Base-by-base conservation (phyloP, 1,284 basidiomycete species). In the Microbotryomycetes sp. region DNA sequence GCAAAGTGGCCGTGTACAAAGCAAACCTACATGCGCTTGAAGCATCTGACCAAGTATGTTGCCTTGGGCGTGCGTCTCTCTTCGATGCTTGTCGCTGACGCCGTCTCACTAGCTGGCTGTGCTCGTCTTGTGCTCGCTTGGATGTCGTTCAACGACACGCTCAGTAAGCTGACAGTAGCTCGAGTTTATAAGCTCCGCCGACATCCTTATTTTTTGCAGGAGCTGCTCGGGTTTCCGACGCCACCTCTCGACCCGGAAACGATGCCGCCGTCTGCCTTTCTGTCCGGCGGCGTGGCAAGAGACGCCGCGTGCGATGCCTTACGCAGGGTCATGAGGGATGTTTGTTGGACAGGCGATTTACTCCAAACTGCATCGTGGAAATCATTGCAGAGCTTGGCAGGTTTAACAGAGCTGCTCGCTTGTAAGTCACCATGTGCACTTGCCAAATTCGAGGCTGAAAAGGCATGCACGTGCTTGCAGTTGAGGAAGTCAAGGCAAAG, bases 401-500 rank as follows among this genome's bases (percentile, higher is more conserved):
- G 35, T 18, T 41, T 41, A 18, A 41, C 35, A 18, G 35, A 41
- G 18, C 35, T 41, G 35, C 35, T 41, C 35, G 35, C 35, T 18
- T 41, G 35, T 41, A 18, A 41, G 35, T n/a, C n/a, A n/a, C n/a
- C 35, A 41, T 41, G 35, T 41, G 35, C 35, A 11, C 35, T 11
- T 9, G 9, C 35, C 35, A 11, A n/a, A n/a, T 9, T 41, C 35
- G 11, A 41, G 18, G 35, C 35, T 41, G 35, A 41, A 9, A 41
- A 9, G 35, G 11, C 35, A 41, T 41, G n/a, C n/a, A n/a, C 35
- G 35, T 41, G 35, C 16, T 23, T 6, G 5, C 54, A 65, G 64
- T 62, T 45, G 64, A 65, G 52, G 64, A 65, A 48, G 62, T 50
- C 9, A 29, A 55, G 9, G 45, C 56, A 2, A 55, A 55, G 2